Conservation (phyloP, 176 grass and related monocot species). For the Pharus latifolius region DNA sequence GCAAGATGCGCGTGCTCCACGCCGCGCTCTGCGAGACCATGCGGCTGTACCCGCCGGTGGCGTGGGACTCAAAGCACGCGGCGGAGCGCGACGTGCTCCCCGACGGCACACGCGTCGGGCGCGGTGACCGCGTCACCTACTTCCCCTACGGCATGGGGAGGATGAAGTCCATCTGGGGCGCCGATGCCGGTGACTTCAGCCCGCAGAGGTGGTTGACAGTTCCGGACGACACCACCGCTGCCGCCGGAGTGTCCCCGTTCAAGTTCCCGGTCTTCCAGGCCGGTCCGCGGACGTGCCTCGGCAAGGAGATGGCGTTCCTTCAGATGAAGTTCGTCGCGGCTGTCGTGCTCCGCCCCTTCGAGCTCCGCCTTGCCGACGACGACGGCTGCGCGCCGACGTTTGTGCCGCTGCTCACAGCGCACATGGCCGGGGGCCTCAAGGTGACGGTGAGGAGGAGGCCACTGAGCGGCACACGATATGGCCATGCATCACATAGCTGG, state of each 20-base stretch:
- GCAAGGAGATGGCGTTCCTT: slow-evolving; percentile 77
- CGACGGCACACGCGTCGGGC: slow-evolving; percentile 50
- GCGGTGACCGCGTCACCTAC: slow-evolving; percentile 75
- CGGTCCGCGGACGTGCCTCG: slow-evolving; percentile 68
- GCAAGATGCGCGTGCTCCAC: slow-evolving; percentile 61
- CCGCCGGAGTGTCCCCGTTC: slow-evolving; percentile 48
- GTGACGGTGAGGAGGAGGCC: slow-evolving; percentile 38
- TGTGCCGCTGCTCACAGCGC: slow-evolving; percentile 62
- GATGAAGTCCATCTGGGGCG: slow-evolving; percentile 75
- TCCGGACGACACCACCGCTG: background rate
- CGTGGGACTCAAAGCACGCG: slow-evolving; percentile 88
- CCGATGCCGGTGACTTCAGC: slow-evolving; percentile 49
- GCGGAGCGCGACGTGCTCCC: slow-evolving; percentile 57
- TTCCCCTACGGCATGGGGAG: slow-evolving; percentile 94
- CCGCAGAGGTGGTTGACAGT: slow-evolving; percentile 39
- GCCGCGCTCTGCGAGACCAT: slow-evolving; percentile 85
- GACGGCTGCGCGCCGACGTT: slow-evolving; percentile 40
- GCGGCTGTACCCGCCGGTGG: slow-evolving; percentile 81
- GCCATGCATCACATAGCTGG: background rate
- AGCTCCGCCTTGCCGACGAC: slow-evolving; percentile 45
- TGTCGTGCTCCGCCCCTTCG: slow-evolving; percentile 43
- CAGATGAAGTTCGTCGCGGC: slow-evolving; percentile 78
- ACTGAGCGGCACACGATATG: background rate
- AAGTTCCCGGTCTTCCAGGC: slow-evolving; percentile 86
- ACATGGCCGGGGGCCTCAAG: slow-evolving; percentile 65